Evolutionary conservation across 352 stramenopile genomes (phyloP).

Genomic region (Globisporangium carolinianum): DNA sequence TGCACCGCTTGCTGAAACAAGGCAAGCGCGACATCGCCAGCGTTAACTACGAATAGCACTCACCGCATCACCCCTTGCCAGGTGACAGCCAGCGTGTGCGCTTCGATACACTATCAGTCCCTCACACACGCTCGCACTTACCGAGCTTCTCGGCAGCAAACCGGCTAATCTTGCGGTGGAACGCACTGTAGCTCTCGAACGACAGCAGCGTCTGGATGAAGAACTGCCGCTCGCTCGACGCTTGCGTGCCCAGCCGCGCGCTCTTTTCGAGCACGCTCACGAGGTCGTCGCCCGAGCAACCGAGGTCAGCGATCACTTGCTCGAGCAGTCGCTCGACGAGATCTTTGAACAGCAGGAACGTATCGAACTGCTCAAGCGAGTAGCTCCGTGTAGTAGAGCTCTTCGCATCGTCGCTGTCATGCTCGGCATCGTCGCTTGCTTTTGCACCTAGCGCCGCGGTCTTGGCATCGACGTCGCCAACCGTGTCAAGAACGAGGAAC

Average conservation of each 20-base stretch:
- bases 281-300: conserved; percentile 52
- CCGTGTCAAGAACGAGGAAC: conserved; percentile 22
- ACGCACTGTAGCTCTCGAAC: conserved; percentile 61
- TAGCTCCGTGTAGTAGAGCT: conserved; percentile 20
- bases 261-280: conserved; percentile 41
- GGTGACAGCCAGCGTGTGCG: no score
- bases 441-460: no score
- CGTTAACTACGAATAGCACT: not conserved
- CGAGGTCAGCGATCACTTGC: conserved; percentile 43
- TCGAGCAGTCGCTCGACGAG: conserved; percentile 60
- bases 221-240: conserved; percentile 42
- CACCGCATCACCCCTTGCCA: no score
- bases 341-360: conserved; percentile 71
- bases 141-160: conserved; percentile 35
- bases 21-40: not conserved
- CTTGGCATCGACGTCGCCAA: not conserved
- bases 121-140: conserved; percentile 9
- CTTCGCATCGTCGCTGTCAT: conserved; percentile 11
- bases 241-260: conserved; percentile 19
- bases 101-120: not conserved
- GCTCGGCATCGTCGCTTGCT: no score
- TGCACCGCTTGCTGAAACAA: conserved; percentile 4
- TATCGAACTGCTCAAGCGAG: conserved; percentile 49
- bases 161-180: conserved; percentile 46
- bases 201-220: conserved; percentile 69